These are phyloP conservation scores for Rhododendron henanense DNA, from an alignment of 148 eudicot species.

Conservation along the genomic window DNA sequence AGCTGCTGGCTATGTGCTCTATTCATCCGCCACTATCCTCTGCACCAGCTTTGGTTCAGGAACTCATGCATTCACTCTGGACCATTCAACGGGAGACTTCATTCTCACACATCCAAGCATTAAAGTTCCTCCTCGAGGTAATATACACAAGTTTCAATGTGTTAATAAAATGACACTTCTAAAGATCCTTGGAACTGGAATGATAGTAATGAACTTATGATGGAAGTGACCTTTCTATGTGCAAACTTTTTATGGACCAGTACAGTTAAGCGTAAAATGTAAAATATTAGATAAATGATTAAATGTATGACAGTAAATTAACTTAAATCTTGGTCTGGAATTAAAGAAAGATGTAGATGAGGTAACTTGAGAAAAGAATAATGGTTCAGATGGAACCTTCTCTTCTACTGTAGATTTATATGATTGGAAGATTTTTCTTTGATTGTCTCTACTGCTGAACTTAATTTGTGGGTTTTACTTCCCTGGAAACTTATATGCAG, in stretches of 20 bases:
- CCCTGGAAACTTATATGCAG: neutral
- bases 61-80: conserved; percentile 75
- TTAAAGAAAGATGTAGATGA: neutral
- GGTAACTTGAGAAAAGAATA: neutral
- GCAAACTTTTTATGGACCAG: neutral
- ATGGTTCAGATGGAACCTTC: neutral
- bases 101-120: conserved; percentile 73
- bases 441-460: neutral
- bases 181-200: neutral
- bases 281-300: neutral
- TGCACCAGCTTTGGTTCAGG: conserved; percentile 88
- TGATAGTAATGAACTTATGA: neutral
- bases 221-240: neutral
- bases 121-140: conserved; percentile 88
- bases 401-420: neutral
- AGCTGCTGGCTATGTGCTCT: conserved; percentile 94
- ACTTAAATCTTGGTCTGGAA: neutral
- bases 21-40: conserved; percentile 92
- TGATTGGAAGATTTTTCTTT: neutral
- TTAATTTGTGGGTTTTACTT: neutral
- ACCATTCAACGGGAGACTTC: conserved; percentile 84
- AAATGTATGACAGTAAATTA: neutral
- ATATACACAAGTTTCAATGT: neutral
- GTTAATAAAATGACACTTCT: neutral
- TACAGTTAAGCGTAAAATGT: neutral